Evolutionary conservation across 2,329 filamentous ascomycete species (phyloP).

Genomic region (Alternaria sp.): DNA sequence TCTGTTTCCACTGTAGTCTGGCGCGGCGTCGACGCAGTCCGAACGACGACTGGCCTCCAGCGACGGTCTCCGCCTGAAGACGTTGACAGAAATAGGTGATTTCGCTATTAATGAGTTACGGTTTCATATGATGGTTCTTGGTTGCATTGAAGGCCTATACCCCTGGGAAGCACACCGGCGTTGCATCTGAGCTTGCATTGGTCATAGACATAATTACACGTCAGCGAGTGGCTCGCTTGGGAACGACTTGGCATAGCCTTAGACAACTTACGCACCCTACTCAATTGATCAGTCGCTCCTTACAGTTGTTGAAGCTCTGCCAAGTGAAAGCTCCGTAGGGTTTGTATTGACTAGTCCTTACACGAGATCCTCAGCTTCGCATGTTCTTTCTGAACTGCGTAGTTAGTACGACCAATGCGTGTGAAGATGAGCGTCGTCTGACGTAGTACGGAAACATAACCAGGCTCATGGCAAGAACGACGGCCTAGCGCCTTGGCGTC

Average conservation of each 20-base stretch:
- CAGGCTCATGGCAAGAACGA: background rate
- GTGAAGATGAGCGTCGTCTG: background rate
- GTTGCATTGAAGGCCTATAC: slow-evolving; percentile 26
- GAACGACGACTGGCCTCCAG: slow-evolving; percentile 37
- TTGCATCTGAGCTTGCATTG: slow-evolving; percentile 8
- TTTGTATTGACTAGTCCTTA: background rate
- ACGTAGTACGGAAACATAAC: background rate
- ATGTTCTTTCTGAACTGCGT: background rate
- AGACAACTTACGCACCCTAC: background rate
- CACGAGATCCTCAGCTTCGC: background rate
- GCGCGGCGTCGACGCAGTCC: slow-evolving; percentile 43
- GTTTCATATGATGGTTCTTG: slow-evolving; percentile 11
- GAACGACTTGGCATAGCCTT: background rate
- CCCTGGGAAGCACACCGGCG: slow-evolving; percentile 17
- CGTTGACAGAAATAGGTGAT: slow-evolving; percentile 43
- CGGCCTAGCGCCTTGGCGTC: background rate
- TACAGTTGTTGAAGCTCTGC: background rate
- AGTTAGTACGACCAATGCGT: background rate
- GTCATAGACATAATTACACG: background rate
- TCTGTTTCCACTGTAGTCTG: slow-evolving; percentile 45
- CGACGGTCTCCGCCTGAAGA: slow-evolving; percentile 38
- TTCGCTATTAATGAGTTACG: background rate
- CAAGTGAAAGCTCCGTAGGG: background rate
- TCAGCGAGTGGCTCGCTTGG: background rate
- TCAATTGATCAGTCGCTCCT: background rate